Conservation (phyloP, 2,329 filamentous ascomycete genomes). For the Colletotrichum horii region DNA sequence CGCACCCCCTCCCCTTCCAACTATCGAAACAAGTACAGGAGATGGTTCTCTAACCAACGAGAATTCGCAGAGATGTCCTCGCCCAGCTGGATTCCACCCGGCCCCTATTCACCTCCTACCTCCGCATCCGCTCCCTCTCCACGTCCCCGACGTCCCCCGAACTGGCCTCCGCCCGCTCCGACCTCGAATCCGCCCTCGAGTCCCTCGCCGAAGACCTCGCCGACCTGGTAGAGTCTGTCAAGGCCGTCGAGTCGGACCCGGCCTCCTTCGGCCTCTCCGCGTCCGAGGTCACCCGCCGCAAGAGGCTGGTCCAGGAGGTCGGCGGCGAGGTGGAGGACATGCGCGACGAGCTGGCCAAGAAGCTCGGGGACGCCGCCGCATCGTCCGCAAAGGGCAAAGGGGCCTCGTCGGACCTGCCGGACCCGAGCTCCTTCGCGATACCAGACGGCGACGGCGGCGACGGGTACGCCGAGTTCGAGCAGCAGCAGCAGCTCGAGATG, state of each 20-base stretch:
- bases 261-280: conserved; percentile 85
- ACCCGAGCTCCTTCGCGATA: conserved; percentile 64
- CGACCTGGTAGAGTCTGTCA: conserved; percentile 86
- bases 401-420: conserved; percentile 49
- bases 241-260: conserved; percentile 86
- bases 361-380: conserved; percentile 40
- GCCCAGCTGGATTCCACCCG: conserved; percentile 80
- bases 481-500: conserved; percentile 87
- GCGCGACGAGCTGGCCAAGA: conserved; percentile 77
- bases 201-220: conserved; percentile 82
- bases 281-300: conserved; percentile 80
- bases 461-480: conserved; percentile 79
- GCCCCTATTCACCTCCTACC: conserved; percentile 90
- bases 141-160: conserved; percentile 78
- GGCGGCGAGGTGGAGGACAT: conserved; percentile 88
- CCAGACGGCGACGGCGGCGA: conserved; percentile 61
- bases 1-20: neutral
- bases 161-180: conserved; percentile 76
- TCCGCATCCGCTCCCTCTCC: conserved; percentile 89
- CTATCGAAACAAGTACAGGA: conserved; percentile 47
- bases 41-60: neutral
- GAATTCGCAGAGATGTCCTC: conserved; percentile 80
- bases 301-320: conserved; percentile 87
- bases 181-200: conserved; percentile 69
- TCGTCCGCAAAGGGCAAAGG: conserved; percentile 36